These are phyloP conservation scores for Phyllosticta citribraziliensis DNA, from an alignment of 2,329 filamentous ascomycete species.

Conservation along the genomic window DNA sequence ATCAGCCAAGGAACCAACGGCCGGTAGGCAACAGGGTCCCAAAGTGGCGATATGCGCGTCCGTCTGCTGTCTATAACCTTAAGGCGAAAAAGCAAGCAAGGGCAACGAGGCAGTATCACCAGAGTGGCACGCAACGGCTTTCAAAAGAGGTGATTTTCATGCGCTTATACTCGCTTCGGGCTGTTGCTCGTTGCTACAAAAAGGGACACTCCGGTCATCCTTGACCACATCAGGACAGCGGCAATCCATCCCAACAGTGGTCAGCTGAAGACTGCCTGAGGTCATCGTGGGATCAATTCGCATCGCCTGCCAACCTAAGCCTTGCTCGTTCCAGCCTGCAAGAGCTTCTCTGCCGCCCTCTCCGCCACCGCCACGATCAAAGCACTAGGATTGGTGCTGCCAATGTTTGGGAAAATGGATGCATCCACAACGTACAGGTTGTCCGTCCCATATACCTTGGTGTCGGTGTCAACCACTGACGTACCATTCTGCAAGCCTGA, in stretches of 20 bases:
- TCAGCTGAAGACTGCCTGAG: not conserved
- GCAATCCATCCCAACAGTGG: not conserved
- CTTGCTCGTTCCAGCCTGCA: conserved; percentile 10
- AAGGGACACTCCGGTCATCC: not conserved
- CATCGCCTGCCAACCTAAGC: not conserved
- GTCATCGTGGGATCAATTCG: not conserved
- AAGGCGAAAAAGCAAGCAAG: not conserved
- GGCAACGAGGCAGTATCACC: not conserved
- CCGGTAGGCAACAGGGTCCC: too few species aligned
- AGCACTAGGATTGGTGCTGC: conserved; percentile 29
- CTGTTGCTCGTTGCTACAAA: not conserved
- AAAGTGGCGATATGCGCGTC: not conserved
- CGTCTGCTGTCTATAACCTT: not conserved
- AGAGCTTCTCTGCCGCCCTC: conserved; percentile 29
- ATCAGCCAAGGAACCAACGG: not conserved
- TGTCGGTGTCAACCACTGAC: conserved; percentile 41
- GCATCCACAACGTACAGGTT: conserved; percentile 40
- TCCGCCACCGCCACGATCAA: conserved; percentile 28
- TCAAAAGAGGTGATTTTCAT: not conserved
- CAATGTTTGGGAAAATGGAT: conserved; percentile 36
- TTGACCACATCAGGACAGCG: not conserved
- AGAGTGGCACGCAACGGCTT: not conserved
- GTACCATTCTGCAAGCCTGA: conserved; percentile 33
- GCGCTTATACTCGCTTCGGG: not conserved
- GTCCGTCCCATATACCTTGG: conserved; percentile 38